Base-by-base conservation (phyloP, 2,329 filamentous ascomycete genomes). In the Diplodia intermedia region DNA sequence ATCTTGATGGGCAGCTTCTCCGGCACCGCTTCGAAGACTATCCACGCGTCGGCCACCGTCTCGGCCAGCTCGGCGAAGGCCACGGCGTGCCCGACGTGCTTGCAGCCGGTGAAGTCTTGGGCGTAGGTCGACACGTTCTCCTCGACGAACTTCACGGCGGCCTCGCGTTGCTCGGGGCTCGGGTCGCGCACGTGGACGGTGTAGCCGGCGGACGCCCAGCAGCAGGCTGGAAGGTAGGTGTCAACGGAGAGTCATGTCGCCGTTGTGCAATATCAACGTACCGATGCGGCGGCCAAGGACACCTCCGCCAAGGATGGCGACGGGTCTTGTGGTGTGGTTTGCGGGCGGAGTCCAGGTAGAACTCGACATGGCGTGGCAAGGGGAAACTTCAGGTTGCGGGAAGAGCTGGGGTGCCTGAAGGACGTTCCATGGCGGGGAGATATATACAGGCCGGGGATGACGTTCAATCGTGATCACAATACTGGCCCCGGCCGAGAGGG, bases 1-100 rank as follows among this genome's bases (percentile, higher is more conserved):
- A 82, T 81, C 75, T 87, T 87, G 38, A 85, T 71, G 7, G 78
- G 71, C 11, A 85, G 76, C 66, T 79, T 82, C 72, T 86, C 86
- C 0, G 84, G 85, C 0, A 87, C 80, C 15, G 81, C 83, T 73
- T 86, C 85, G 68, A 86, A 80, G n/a, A 86, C 82, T 6, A 86
- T 77, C 85, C 83, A 88, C 2, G 84, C 81, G 40, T 82, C 74
- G 1, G 73, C 63, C 5, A 86, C 80, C 0, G 84, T 81, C 0
- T 71, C 62, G 8, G 76, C 68, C 1, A 86, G 71, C 33, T 80
- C 76, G 6, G 79, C 75, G n/a, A 79, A 76, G 2, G 76, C 77
- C 11, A 73, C 65, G 0, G 76, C 72, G 0, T 69, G 73, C 0
- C 80, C 82, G 66, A 66, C 70, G 4, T 20, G 12, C 47, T 52